Evolutionary conservation across 2,329 filamentous ascomycete genomes (phyloP), one percentile per base, ranked within the genome.

Genomic region (Beauveria caledonica): DNA sequence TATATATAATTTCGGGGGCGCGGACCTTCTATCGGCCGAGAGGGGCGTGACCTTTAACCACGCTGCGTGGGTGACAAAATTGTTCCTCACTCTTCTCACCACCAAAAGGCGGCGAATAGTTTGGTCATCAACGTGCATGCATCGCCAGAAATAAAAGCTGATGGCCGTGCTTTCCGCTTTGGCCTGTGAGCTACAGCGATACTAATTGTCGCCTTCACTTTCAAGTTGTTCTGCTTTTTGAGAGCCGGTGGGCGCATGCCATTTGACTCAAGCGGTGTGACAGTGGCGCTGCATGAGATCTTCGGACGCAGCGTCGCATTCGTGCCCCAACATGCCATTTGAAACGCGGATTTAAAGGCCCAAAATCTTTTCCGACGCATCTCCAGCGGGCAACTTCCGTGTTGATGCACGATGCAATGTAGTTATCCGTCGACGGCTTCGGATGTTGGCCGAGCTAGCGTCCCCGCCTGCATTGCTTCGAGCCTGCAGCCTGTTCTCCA

Each of bases 401-500:
- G 44, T 39, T 40, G 9, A 53, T 60, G 49, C 21, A 50, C 2
- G 55, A 27, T 33, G 33, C 5, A 17, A 40, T 42, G 55, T 29
- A 36, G 21, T 42, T 50, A 19, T n/a, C n/a, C 46, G 27, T 45
- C 45, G 48, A 25, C 42, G 49, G 49, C 53, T 60, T 60, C 58
- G 58, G 58, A 60, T 60, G 58, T 60, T 60, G 58, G 40, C 58
- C 58, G 58, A 60, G 23, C 49, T 60, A 60, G 58, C 49, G 50
- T 46, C 58, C 40, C 50, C 49, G 49, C 58, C 45, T 45, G 25
- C 23, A 23, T 44, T 29, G 27, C 17, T 50, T 52, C 45, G 25
- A 40, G 48, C 7, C 36, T 52, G 45, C 48, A 36, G 48, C 11
- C 36, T 46, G 23, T 39, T 25, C 29, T 25, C 13, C 29, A 48